phyloP scores from a whole-genome alignment of 2,329 filamentous ascomycete genomes.

The Colletotrichum brevisporum region DNA sequence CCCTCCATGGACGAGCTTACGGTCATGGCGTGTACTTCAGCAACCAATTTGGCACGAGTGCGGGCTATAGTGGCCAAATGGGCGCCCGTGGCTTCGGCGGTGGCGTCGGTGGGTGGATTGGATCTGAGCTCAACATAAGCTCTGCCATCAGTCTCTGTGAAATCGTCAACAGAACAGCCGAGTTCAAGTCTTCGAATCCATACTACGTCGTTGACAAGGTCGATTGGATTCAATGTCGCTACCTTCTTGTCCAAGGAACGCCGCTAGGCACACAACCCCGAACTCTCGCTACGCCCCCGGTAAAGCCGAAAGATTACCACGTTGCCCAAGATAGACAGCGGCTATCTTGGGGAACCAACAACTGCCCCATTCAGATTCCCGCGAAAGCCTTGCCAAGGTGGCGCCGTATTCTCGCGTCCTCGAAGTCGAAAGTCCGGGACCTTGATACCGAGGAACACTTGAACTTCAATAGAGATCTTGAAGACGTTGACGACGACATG shows the following conservation, averaged over 20 bases:
- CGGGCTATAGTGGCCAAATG: slow-evolving; percentile 57
- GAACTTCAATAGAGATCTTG: slow-evolving; percentile 3
- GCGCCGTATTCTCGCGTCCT: slow-evolving; percentile 11
- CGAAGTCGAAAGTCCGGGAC: neutral
- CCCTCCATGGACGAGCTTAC: slow-evolving; percentile 75
- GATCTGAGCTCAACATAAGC: slow-evolving; percentile 73
- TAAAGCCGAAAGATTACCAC: slow-evolving; percentile 28
- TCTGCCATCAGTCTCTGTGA: slow-evolving; percentile 83
- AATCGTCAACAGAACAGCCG: slow-evolving; percentile 79
- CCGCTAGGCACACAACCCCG: neutral
- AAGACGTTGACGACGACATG: slow-evolving; percentile 12
- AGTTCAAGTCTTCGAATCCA: slow-evolving; percentile 70
- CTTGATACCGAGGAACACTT: neutral
- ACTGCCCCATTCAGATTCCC: slow-evolving; percentile 44
- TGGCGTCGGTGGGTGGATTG: slow-evolving; percentile 67
- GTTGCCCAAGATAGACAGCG: slow-evolving; percentile 47
- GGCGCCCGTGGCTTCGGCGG: neutral
- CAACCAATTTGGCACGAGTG: slow-evolving; percentile 68
- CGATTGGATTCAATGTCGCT: slow-evolving; percentile 93
- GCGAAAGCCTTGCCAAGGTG: slow-evolving; percentile 45
- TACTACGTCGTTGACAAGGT: slow-evolving; percentile 81
- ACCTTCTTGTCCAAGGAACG: slow-evolving; percentile 73
- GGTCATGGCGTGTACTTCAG: slow-evolving; percentile 90
- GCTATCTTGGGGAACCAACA: slow-evolving; percentile 27
- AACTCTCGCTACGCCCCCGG: neutral